Evolutionary conservation across 352 stramenopile genomes (phyloP).

Genomic region (Plasmopara muralis): DNA sequence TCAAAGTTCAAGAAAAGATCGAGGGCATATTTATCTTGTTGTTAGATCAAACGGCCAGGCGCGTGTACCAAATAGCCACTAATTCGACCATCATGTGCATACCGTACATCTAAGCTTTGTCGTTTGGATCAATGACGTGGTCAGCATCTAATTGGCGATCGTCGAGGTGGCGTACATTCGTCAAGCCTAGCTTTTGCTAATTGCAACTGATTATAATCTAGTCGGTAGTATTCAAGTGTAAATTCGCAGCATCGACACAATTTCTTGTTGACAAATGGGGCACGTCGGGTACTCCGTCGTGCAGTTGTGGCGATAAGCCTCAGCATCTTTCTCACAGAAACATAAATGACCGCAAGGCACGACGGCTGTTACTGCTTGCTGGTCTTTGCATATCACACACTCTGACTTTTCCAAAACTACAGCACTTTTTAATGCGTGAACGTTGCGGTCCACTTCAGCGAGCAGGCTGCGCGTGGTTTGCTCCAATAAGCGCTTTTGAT

Average conservation of each 20-base stretch:
- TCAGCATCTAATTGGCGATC: too few relatives aligned
- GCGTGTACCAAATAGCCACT: too few relatives aligned
- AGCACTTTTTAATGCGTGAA: conserved; percentile 57
- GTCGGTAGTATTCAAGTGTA: conserved; percentile 30
- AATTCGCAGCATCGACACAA: conserved; percentile 76
- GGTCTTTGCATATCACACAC: conserved; percentile 79
- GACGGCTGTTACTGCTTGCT: conserved; percentile 58
- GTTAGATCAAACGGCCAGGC: too few relatives aligned
- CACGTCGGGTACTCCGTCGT: conserved; percentile 44
- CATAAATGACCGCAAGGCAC: conserved; percentile 79
- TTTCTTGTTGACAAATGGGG: conserved; percentile 74
- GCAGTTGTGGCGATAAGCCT: conserved; percentile 52
- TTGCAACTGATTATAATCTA: neutral
- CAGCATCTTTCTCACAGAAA: conserved; percentile 78
- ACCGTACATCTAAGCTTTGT: too few relatives aligned
- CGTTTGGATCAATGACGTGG: too few relatives aligned
- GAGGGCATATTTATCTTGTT: too few relatives aligned
- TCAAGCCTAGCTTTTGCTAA: too few relatives aligned
- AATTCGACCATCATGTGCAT: too few relatives aligned
- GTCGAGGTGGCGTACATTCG: too few relatives aligned
- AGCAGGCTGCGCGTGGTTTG: conserved; percentile 71
- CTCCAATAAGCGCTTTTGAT: conserved; percentile 75
- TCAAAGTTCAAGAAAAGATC: too few relatives aligned
- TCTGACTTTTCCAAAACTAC: conserved; percentile 57
- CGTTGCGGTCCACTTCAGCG: conserved; percentile 64